Conservation (phyloP, 139 green algal genomes). For the Picochlorum sp. region DNA sequence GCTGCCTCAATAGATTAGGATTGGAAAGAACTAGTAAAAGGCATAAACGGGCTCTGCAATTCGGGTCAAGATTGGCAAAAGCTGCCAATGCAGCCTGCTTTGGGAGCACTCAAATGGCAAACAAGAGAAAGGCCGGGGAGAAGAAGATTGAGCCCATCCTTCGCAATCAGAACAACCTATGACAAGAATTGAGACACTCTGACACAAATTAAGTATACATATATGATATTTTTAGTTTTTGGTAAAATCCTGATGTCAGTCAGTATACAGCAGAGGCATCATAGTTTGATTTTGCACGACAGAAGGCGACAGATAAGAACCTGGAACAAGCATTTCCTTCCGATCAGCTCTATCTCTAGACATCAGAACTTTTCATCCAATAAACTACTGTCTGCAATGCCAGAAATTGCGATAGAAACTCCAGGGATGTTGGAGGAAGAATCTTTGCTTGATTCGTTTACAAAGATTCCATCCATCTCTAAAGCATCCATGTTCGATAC, state of each 20-base stretch:
- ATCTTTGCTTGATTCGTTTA: slow-evolving; percentile 23
- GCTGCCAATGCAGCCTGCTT: slow-evolving; percentile 70
- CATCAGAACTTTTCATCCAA: too few species aligned
- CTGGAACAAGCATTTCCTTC: too few species aligned
- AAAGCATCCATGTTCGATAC: slow-evolving; percentile 29
- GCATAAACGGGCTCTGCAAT: slow-evolving; percentile 89
- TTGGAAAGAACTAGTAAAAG: slow-evolving; percentile 51
- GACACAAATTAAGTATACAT: too few species aligned
- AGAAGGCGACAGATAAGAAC: too few species aligned
- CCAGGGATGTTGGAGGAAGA: slow-evolving; percentile 40
- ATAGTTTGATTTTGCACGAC: too few species aligned
- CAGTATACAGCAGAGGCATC: too few species aligned
- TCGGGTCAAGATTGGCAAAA: slow-evolving; percentile 78
- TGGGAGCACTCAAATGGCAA: slow-evolving; percentile 75
- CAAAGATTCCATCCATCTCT: slow-evolving; percentile 30
- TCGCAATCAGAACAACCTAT: too few species aligned
- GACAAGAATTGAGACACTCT: too few species aligned
- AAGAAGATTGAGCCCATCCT: slow-evolving; percentile 6
- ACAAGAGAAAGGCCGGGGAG: slow-evolving; percentile 49
- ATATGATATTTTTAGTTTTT: too few species aligned
- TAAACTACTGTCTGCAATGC: too few species aligned
- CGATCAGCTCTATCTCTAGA: too few species aligned
- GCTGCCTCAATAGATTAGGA: slow-evolving; percentile 45
- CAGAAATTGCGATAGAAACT: slow-evolving; percentile 16
- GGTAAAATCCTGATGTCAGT: too few species aligned